Conservation (phyloP, 2,329 filamentous ascomycete genomes). For the Furcasterigmium furcatum region DNA sequence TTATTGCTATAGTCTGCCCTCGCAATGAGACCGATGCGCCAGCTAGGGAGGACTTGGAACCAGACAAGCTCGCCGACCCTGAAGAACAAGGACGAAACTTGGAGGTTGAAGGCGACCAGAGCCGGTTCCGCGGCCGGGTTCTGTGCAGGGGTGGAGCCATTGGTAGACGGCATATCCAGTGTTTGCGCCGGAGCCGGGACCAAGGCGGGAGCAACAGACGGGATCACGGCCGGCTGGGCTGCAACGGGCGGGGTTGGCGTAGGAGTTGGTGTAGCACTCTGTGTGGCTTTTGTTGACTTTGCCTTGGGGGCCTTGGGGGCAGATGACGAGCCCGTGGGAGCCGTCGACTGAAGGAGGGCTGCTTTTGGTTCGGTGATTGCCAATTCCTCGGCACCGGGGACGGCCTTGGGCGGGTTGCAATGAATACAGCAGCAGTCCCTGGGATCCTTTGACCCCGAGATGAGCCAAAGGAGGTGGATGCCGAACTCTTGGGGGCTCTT, state of each 20-base stretch:
- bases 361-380: conserved; percentile 6
- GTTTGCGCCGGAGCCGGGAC: background rate
- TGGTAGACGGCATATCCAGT: no score
- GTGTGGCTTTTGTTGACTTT: conserved; percentile 7
- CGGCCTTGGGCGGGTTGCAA: conserved; percentile 32
- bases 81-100: conserved; percentile 28
- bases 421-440: conserved; percentile 48
- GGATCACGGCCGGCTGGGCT: conserved; percentile 7
- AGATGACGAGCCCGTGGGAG: background rate
- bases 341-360: background rate
- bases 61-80: conserved; percentile 47
- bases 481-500: conserved; percentile 52
- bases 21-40: conserved; percentile 45
- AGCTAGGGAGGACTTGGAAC: conserved; percentile 43
- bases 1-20: conserved; percentile 18
- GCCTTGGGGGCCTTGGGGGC: background rate
- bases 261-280: conserved; percentile 9
- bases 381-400: conserved; percentile 4
- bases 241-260: conserved; percentile 3
- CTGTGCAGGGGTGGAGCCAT: background rate
- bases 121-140: conserved; percentile 1
- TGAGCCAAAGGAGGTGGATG: conserved; percentile 48
- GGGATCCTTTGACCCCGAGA: conserved; percentile 43
- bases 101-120: background rate
- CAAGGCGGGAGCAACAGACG: conserved; percentile 1